These are phyloP conservation scores for Borovskyia barvae DNA, from an alignment of 208 protist species.

Conservation along the genomic window DNA sequence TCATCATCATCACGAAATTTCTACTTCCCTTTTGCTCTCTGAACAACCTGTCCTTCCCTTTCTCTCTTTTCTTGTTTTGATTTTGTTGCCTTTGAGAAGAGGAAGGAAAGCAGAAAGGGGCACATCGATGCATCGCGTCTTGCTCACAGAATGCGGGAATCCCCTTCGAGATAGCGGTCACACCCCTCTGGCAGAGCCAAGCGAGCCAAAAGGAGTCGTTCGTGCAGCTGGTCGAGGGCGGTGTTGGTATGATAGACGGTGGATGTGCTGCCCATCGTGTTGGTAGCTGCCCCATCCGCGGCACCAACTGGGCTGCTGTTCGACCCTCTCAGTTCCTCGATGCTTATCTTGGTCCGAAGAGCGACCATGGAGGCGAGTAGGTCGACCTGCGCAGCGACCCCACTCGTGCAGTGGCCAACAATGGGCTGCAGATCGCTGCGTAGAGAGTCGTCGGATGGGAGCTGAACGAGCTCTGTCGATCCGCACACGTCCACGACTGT, in stretches of 20 bases:
- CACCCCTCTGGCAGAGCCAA: constrained; percentile 43
- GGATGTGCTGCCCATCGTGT: background rate
- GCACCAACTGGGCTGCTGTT: background rate
- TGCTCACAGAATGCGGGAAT: constrained; percentile 15
- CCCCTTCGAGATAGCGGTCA: constrained; percentile 34
- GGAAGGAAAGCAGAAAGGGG: background rate
- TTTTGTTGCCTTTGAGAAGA: too few relatives aligned
- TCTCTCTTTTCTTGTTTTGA: too few relatives aligned
- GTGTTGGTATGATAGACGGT: constrained; percentile 19
- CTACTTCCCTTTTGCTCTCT: too few relatives aligned
- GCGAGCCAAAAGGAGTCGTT: constrained; percentile 43
- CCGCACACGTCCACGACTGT: constrained; percentile 56
- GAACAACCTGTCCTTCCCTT: too few relatives aligned
- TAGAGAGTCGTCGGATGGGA: constrained; percentile 26
- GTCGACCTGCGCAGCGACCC: background rate
- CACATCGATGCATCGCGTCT: background rate
- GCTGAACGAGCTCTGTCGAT: constrained; percentile 56
- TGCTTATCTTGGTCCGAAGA: constrained; percentile 21
- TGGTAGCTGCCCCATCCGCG: background rate
- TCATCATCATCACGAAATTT: too few relatives aligned
- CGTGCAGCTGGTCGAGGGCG: constrained; percentile 27
- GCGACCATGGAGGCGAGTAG: constrained; percentile 25
- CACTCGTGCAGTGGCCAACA: constrained; percentile 1
- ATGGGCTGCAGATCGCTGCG: background rate
- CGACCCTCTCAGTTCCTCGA: constrained; percentile 17